These are phyloP conservation scores for Monosporascus sp. DNA, from an alignment of 2,329 filamentous ascomycete species.

Conservation along the genomic window DNA sequence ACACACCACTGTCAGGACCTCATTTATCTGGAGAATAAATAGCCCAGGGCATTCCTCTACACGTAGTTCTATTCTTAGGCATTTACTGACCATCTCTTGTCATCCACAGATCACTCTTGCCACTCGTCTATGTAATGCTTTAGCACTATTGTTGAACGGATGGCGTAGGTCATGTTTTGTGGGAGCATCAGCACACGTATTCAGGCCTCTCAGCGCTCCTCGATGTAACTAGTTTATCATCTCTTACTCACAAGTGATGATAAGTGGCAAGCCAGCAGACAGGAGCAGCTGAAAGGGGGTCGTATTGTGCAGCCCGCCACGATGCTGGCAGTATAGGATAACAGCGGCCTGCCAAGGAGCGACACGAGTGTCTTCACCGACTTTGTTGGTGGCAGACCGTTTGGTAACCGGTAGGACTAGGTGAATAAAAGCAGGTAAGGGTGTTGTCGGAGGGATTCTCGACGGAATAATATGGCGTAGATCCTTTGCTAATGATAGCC, in stretches of 20 bases:
- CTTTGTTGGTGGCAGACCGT: neutral
- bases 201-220: neutral
- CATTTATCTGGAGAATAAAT: too few relatives aligned
- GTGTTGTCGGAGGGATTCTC: too few relatives aligned
- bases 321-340: neutral
- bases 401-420: neutral
- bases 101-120: neutral
- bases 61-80: too few relatives aligned
- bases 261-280: neutral
- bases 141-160: neutral
- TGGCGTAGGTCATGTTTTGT: neutral
- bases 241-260: neutral
- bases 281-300: neutral
- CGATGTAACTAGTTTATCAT: neutral
- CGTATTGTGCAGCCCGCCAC: neutral
- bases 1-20: too few relatives aligned
- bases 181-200: neutral
- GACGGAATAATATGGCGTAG: too few relatives aligned
- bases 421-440: neutral
- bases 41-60: too few relatives aligned
- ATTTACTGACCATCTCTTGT: too few relatives aligned
- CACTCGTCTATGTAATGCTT: neutral
- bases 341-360: neutral
- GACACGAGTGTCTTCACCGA: neutral
- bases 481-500: too few relatives aligned